Evolutionary conservation across 202 grass and related monocot genomes (phyloP).

Genomic region (Saccharum hybrid): DNA sequence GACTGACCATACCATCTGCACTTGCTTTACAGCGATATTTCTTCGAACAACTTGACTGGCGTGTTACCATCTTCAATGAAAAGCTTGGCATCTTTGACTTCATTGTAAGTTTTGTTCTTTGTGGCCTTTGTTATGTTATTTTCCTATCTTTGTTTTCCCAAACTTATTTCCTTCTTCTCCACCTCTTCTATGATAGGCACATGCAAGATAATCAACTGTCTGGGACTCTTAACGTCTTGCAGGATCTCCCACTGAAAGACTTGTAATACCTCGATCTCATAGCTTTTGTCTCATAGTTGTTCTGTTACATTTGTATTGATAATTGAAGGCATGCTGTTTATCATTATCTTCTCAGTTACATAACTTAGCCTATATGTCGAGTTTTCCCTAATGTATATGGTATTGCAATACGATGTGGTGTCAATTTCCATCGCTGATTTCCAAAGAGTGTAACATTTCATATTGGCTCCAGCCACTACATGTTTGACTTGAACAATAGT

Average conservation of each 20-base stretch:
- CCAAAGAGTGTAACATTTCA: background rate
- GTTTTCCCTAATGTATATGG: constrained; percentile 13
- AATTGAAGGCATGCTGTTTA: constrained; percentile 20
- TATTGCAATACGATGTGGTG: background rate
- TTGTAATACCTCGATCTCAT: constrained; percentile 60
- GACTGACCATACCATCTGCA: constrained; percentile 24
- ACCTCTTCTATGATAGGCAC: constrained; percentile 61
- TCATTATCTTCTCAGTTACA: constrained; percentile 18
- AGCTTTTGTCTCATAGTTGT: background rate
- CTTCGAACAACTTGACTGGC: constrained; percentile 72
- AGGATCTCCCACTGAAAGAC: constrained; percentile 85
- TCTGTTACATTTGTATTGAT: constrained; percentile 26
- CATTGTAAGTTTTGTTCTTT: constrained; percentile 63
- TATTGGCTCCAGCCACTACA: constrained; percentile 9
- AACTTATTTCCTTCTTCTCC: constrained; percentile 19
- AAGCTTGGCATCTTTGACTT: constrained; percentile 82
- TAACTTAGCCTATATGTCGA: background rate
- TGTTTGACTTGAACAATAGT: constrained; percentile 36
- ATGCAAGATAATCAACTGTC: constrained; percentile 80
- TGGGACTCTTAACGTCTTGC: constrained; percentile 74
- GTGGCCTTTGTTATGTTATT: constrained; percentile 6
- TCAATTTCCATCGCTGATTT: constrained; percentile 11
- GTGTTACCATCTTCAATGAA: constrained; percentile 76
- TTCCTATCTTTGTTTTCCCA: background rate
- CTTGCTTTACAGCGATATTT: constrained; percentile 59